Evolutionary conservation across 2,329 filamentous ascomycete species (phyloP), one percentile per base, ranked within the genome.

Genomic region (Penicillium sp.): DNA sequence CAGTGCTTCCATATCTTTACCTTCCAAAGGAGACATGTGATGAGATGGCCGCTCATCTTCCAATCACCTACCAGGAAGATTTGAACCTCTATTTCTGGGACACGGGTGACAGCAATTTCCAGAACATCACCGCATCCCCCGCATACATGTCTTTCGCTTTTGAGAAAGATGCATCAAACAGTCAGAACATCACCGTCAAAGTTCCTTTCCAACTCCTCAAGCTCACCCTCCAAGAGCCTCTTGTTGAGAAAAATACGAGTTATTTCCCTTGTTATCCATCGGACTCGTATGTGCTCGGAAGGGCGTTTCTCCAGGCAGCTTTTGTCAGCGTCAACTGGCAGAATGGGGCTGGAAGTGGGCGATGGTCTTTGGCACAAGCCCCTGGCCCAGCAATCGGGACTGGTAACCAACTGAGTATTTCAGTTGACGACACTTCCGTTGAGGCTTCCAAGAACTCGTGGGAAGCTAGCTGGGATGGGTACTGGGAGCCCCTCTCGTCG

Each of bases 31-130:
- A 69, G 5, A 75, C 75, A 0, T 79, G 77, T 59, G 72, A 77
- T 40, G 70, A 67, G 11, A 72, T 78, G 34, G 67, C 75, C 1
- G 31, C 57, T 0, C 40, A 72, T 9, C 65, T 79, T 3, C 77
- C 75, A 0, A 69, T 78, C 4, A 69, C 57, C 0, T 77, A 69
- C 54, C 58, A 76, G 38, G 44, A 64, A 2, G 54, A 55, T 6
- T 63, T 77, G 2, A 75, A 72, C 0, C 58, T 79, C 5, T 79
- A 78, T 49, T 57, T 74, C 16, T 79, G 77, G 77, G 64, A 78
- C 34, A 72, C 66, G 0, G 51, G 56, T 3, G 64, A 72, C 29
- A 44, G 60, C 3, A 22, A 48, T 14, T 69, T 63, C 48, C 13
- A 21, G 1, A 55, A 44, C 5, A 58, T 68, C 27, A 53, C 59